Evolutionary conservation across 148 eudicot genomes (phyloP), one percentile per base, ranked within the genome.

Genomic region (Fagopyrum esculentum): DNA sequence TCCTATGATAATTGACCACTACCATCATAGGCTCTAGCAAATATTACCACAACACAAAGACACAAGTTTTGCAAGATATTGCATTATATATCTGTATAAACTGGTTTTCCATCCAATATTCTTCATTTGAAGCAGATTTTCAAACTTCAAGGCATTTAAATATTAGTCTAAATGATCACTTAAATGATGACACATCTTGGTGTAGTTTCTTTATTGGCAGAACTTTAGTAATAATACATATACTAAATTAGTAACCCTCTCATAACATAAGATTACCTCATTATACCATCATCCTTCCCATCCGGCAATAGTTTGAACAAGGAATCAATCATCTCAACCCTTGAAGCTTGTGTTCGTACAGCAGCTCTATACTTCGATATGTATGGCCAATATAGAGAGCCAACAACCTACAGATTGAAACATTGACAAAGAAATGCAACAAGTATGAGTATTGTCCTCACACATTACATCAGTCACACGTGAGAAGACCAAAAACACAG

Each of bases 291-390:
- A 75, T 95, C 98, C 47, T 85, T 69, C 46, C 97, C 99, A 81
- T 89, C 80, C 57, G 84, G 86, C 70, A 73, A 80, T 48, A 92
- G 98, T 73, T 90, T 87, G 79, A 75, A 92, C 80, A 96, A 81
- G 49, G 90, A 84, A 76, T 92, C 89, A 73, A 96, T 88, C 83
- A 96, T 90, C 81, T 96, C 99, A 78, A 89, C 82, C 82, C 87
- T 96, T 16, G 99, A 85, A 77, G 94, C 78, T 81, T 96, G 99
- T 46, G 86, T 79, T 66, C 94, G 82, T 49, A 89, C 89, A 78
- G 88, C 89, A 76, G 97, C 99, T 83, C 92, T 89, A 56, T 96
- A 92, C 77, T 90, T 89, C 77, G 98, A 96, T 84, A 96, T 90
- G 48, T 84, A 56, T 16, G 99, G 99, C 98, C 98, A 96, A 76